Conservation (phyloP, 2,329 filamentous ascomycete species). For the Zalaria obscura region DNA sequence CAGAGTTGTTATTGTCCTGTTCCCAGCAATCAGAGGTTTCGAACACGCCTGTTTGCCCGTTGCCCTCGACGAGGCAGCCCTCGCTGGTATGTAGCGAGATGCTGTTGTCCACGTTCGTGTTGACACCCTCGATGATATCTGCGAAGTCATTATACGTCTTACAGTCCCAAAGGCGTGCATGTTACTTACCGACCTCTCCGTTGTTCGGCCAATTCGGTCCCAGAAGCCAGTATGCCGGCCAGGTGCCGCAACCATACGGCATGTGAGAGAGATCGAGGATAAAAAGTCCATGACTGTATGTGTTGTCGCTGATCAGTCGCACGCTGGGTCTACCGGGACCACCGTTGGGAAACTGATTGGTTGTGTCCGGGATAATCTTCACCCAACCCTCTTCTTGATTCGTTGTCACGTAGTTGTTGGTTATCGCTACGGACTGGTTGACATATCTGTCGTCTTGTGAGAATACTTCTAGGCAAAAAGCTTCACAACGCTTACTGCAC, state of each 20-base stretch:
- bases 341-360: slow-evolving; percentile 27
- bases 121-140: slow-evolving; percentile 23
- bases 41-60: slow-evolving; percentile 14
- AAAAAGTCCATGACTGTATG: slow-evolving; percentile 24
- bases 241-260: slow-evolving; percentile 23
- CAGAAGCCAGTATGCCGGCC: slow-evolving; percentile 27
- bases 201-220: slow-evolving; percentile 31
- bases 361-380: slow-evolving; percentile 18
- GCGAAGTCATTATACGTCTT: neutral
- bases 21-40: slow-evolving; percentile 14
- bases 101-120: slow-evolving; percentile 13
- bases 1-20: slow-evolving; percentile 12
- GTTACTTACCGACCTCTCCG: slow-evolving; percentile 17
- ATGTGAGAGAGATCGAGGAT: slow-evolving; percentile 23
- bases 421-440: slow-evolving; percentile 19
- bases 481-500: slow-evolving; percentile 11
- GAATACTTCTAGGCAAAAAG: neutral
- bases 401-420: slow-evolving; percentile 16
- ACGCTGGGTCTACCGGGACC: slow-evolving; percentile 18
- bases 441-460: slow-evolving; percentile 19
- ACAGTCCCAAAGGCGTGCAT: no score
- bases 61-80: slow-evolving; percentile 16
- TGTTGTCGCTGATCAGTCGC: slow-evolving; percentile 21
- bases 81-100: slow-evolving; percentile 17
- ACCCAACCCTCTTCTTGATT: slow-evolving; percentile 14